phyloP scores from a whole-genome alignment of 805 yeast genomes.

The Yamadazyma endophytica region DNA sequence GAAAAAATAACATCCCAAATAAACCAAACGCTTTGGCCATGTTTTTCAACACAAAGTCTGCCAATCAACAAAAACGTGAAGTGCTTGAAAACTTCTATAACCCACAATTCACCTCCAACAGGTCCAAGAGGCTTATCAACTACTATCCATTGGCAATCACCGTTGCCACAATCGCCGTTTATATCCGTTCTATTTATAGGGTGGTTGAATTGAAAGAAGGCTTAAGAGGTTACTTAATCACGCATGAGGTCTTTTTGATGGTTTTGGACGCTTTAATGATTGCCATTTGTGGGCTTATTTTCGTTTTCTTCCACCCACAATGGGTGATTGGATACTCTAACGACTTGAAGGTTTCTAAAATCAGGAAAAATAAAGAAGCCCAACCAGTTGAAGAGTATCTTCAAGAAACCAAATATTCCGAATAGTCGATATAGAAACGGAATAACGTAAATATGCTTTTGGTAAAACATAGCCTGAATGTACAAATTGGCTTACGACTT shows the following conservation, averaged over 20 bases:
- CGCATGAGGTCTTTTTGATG: slow-evolving; percentile 33
- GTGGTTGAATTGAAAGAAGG: slow-evolving; percentile 38
- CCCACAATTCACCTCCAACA: slow-evolving; percentile 16
- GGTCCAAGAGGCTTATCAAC: slow-evolving; percentile 19
- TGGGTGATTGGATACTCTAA: slow-evolving; percentile 34
- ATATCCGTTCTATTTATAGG: slow-evolving; percentile 31
- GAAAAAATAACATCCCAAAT: neutral
- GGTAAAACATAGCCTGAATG: too few species aligned
- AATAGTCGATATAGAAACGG: too few species aligned
- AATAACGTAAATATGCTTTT: too few species aligned
- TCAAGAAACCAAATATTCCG: neutral
- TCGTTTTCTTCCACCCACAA: slow-evolving; percentile 33
- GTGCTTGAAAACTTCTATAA: slow-evolving; percentile 26
- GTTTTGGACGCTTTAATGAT: slow-evolving; percentile 34
- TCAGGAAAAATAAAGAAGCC: slow-evolving; percentile 9
- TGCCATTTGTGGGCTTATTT: slow-evolving; percentile 25
- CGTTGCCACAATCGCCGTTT: slow-evolving; percentile 23
- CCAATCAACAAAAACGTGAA: slow-evolving; percentile 13
- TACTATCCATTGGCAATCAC: slow-evolving; percentile 31
- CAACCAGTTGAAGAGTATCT: slow-evolving; percentile 1
- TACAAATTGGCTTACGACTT: too few species aligned
- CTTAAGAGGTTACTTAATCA: slow-evolving; percentile 28
- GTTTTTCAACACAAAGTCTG: slow-evolving; percentile 19
- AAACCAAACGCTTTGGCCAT: slow-evolving; percentile 20
- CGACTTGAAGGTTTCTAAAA: slow-evolving; percentile 9